A percentile compares a stretch with the other conserved stretches of the same genome.
Evolutionary conservation across 495 filamentous ascomycete genomes (phyloP).

Genomic region (Clohesyomyces aquaticus): DNA sequence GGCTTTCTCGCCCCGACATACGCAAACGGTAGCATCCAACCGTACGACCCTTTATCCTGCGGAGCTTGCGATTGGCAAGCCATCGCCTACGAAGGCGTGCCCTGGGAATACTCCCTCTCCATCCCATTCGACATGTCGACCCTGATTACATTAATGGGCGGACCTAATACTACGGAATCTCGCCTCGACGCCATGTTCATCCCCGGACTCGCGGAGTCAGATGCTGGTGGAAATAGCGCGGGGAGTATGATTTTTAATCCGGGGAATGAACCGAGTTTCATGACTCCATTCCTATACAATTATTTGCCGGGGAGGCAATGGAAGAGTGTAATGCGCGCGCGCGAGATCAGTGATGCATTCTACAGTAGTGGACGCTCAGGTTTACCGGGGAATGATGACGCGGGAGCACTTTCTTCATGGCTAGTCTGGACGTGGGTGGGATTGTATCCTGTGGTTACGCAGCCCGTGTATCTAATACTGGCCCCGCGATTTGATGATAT

Average conservation of each 20-base stretch:
- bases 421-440: constrained; percentile 45
- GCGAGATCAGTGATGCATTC: constrained; percentile 3
- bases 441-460: constrained; percentile 44
- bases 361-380: constrained; percentile 38
- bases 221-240: constrained; percentile 39
- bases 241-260: constrained; percentile 18
- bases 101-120: constrained; percentile 42
- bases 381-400: constrained; percentile 45
- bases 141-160: constrained; percentile 46
- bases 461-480: constrained; percentile 41
- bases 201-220: constrained; percentile 32
- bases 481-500: constrained; percentile 43
- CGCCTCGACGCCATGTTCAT: constrained; percentile 43
- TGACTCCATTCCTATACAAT: constrained; percentile 44
- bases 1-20: constrained; percentile 42
- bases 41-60: constrained; percentile 42
- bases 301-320: constrained; percentile 42
- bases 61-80: constrained; percentile 39
- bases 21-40: constrained; percentile 34
- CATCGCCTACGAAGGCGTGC: constrained; percentile 40
- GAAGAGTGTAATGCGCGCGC: constrained; percentile 35
- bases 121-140: constrained; percentile 43
- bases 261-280: constrained; percentile 44
- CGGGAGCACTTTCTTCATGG: constrained; percentile 41
- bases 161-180: constrained; percentile 30